Evolutionary conservation across 768 basidiomycete genomes (phyloP), one percentile per base, ranked within the genome.

Genomic region (Calocybe indica): DNA sequence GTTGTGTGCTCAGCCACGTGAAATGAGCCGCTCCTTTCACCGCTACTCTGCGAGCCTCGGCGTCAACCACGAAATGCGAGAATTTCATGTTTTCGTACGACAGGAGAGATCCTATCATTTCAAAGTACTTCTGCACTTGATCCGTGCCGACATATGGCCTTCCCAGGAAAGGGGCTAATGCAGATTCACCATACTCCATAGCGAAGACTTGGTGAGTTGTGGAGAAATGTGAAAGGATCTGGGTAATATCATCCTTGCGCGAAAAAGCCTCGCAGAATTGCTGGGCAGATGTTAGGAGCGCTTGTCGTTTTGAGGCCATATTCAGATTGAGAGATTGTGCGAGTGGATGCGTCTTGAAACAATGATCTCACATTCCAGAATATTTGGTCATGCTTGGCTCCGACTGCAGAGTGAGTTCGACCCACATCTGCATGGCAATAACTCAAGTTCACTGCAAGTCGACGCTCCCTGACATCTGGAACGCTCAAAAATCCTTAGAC

Each of bases 141-240:
- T 63, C 59, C 14, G 49, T 59, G 10, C 80, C 79, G 0, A 56
- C 56, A 58, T 81, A 83, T 9, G 59, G 49, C 28, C 64, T 70
- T 30, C 83, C 82, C 5, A 84, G 56, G 60, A 85, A 85, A n/a
- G 82, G 79, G 7, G 80, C 79, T 33, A 83, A 67, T 33, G 55
- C 56, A 14, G 67, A 63, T 28, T 78, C 66, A 11, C 83, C 83
- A 44, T 85, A 70, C 58, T 84, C 83, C 52, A 74, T 50, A 1
- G 71, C 78, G 42, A 69, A 66, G 46, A 70, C 66, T 46, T 65
- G 58, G 45, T 69, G 65, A 0, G 67, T 67, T 5, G 58, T 62
- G 7, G 81, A 80, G 53, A 84, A 83, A 54, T 75, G 71, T 0
- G 69, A 58, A 40, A 83, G 57, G 15, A 84, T 62, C 2, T 52